phyloP scores from a whole-genome alignment of 371 early-diverging fungal genomes.

The Mortierella polycephala region DNA sequence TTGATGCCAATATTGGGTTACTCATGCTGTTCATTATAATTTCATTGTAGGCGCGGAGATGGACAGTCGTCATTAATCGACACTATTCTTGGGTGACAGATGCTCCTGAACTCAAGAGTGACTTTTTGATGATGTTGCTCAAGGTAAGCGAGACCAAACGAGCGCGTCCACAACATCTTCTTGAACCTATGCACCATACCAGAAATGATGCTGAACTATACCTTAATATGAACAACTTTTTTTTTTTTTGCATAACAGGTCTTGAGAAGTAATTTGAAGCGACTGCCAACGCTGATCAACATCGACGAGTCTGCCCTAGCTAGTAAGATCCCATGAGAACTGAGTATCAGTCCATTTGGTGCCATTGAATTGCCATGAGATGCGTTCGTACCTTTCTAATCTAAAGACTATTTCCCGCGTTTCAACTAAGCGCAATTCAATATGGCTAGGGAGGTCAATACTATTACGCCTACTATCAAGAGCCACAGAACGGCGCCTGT shows the following conservation, averaged over 20 bases:
- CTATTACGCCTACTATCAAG: slow-evolving; percentile 1
- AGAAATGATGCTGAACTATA: not conserved
- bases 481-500: slow-evolving; percentile 28
- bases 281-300: slow-evolving; percentile 44
- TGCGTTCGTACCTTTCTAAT: not conserved
- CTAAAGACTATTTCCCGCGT: not conserved
- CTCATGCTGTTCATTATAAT: not conserved
- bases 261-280: slow-evolving; percentile 46
- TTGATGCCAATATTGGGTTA: not conserved
- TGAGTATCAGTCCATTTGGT: not conserved
- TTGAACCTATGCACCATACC: too few species aligned
- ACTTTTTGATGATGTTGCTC: slow-evolving; percentile 52
- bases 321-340: slow-evolving; percentile 22
- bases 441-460: slow-evolving; percentile 36
- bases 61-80: slow-evolving; percentile 46
- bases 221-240: not conserved
- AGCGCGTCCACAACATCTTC: too few species aligned
- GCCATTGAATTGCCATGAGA: not conserved
- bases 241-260: slow-evolving; percentile 18
- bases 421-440: slow-evolving; percentile 36
- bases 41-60: slow-evolving; percentile 24
- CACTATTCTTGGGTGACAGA: slow-evolving; percentile 51
- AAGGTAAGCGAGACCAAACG: slow-evolving; percentile 20
- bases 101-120: slow-evolving; percentile 40
- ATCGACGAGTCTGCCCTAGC: slow-evolving; percentile 49